phyloP scores from a whole-genome alignment of 371 early-diverging fungal species.

The Rhizopus delemar region DNA sequence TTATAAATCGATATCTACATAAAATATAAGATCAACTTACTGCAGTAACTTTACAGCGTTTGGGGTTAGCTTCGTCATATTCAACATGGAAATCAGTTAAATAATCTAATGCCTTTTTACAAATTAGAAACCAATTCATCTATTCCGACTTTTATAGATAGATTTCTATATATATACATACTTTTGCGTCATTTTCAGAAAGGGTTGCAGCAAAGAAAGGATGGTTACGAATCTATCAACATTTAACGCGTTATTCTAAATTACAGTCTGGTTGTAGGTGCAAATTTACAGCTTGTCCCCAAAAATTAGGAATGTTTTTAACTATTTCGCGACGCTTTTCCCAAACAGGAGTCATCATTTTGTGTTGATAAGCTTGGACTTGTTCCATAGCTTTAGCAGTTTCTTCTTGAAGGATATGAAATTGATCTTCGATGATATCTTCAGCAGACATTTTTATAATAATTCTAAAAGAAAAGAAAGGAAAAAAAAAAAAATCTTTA shows the following conservation, averaged over 20 bases:
- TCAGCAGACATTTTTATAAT: conserved; percentile 40
- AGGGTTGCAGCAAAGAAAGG: conserved; percentile 20
- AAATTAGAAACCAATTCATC: background rate
- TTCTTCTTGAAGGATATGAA: conserved; percentile 43
- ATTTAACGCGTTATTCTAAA: background rate
- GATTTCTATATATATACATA: background rate
- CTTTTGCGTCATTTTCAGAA: conserved; percentile 30
- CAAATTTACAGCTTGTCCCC: conserved; percentile 45
- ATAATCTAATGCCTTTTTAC: conserved; percentile 44
- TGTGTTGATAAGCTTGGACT: conserved; percentile 43
- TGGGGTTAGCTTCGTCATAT: conserved; percentile 47
- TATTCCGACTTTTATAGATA: too few relatives aligned
- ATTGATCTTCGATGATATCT: conserved; percentile 34
- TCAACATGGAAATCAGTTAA: conserved; percentile 62
- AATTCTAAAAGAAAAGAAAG: background rate
- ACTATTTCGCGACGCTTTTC: conserved; percentile 60
- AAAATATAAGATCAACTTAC: conserved; percentile 33
- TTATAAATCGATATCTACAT: background rate
- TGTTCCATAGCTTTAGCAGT: conserved; percentile 36
- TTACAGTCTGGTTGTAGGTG: conserved; percentile 1
- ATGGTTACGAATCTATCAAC: conserved; percentile 40
- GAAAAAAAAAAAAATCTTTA: conserved; percentile 2
- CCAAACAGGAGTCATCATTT: conserved; percentile 55
- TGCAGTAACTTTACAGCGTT: conserved; percentile 53
- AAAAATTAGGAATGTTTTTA: conserved; percentile 60